Evolutionary conservation across 345 rosid species (phyloP), one percentile per base, ranked within the genome.

Genomic region (Eucalyptus regnans): DNA sequence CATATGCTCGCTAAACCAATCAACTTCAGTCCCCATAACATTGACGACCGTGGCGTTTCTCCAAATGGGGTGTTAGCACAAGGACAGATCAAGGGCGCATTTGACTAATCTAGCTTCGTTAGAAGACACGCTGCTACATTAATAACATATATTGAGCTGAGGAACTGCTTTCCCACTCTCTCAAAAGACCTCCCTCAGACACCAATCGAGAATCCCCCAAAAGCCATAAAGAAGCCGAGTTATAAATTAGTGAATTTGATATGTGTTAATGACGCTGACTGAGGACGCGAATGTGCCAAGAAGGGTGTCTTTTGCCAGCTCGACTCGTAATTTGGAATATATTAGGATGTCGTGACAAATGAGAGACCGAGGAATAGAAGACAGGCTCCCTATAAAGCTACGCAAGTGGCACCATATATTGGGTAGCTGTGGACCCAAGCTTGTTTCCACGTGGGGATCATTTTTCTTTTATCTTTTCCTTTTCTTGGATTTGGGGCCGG

Each of bases 391-490:
- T 51, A 51, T 68, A 86, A 87, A 68, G 88, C 60, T 88, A 52
- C 86, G 76, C 76, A 41, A 50, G 56, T 44, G 66, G 90, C 81
- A 89, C 76, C 27, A 68, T 50, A 86, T 50, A 90, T 88, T 12
- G 87, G 79, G 89, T 79, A 87, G 64, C 44, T 50, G 92, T 89
- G 90, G 93, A 64, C 89, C 92, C 87, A 2, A 37, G 18, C 29
- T 81, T 87, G 41, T n/a, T n/a, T 86, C 91, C 93, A 86, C 88
- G 88, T 89, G 90, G 90, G 83, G 41, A n/a, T 56, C 23, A 52
- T 86, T 49, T 17, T 9, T 58, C 17, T 9, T n/a, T 85, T 90
- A 29, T 25, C 44, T 29, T 86, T 86, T 62, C 62, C 12, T 29
- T 33, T 60, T 62, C 31, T 62, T 62, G 68, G 76, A 64, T n/a